These are phyloP conservation scores for Astragalus glycyphyllos DNA, from an alignment of 306 rosid species.

Conservation along the genomic window DNA sequence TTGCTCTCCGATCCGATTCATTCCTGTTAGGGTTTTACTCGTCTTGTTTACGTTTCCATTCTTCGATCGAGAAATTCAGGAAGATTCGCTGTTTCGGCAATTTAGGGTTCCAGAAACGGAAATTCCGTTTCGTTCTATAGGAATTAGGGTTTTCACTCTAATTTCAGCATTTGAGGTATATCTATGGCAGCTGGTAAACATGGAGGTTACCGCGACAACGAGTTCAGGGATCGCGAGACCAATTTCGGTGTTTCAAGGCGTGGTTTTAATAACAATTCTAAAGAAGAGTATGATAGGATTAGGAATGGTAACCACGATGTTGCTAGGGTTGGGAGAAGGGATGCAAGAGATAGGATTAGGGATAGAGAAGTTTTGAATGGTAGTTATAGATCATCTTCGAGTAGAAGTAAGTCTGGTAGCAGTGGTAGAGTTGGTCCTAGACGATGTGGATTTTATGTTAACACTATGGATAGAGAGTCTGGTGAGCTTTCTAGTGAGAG, in stretches of 20 bases:
- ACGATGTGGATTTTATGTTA: constrained; percentile 54
- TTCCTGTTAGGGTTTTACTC: not conserved
- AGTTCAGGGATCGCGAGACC: constrained; percentile 73
- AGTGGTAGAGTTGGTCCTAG: constrained; percentile 54
- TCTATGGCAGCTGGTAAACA: constrained; percentile 86
- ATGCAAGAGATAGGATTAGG: constrained; percentile 63
- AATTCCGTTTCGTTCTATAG: not conserved
- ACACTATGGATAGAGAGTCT: constrained; percentile 75
- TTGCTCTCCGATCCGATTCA: not conserved
- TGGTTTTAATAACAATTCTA: constrained; percentile 46
- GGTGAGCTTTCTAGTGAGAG: constrained; percentile 98
- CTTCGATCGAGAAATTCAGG: constrained; percentile 3
- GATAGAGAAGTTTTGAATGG: constrained; percentile 69
- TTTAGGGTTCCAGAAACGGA: constrained; percentile 49
- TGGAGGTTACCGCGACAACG: constrained; percentile 75
- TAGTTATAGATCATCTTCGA: constrained; percentile 55
- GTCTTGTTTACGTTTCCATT: not conserved
- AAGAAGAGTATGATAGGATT: constrained; percentile 68
- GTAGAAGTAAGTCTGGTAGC: constrained; percentile 74
- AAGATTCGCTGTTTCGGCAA: constrained; percentile 41
- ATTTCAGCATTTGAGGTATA: constrained; percentile 30
- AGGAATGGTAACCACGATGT: constrained; percentile 56
- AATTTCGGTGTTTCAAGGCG: constrained; percentile 55
- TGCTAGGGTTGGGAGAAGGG: constrained; percentile 56
- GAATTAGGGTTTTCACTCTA: constrained; percentile 41